A percentile compares a stretch with the other conserved stretches of the same genome.
Conservation (phyloP, 164 flowering plant species). For the Brasenia schreberi region DNA sequence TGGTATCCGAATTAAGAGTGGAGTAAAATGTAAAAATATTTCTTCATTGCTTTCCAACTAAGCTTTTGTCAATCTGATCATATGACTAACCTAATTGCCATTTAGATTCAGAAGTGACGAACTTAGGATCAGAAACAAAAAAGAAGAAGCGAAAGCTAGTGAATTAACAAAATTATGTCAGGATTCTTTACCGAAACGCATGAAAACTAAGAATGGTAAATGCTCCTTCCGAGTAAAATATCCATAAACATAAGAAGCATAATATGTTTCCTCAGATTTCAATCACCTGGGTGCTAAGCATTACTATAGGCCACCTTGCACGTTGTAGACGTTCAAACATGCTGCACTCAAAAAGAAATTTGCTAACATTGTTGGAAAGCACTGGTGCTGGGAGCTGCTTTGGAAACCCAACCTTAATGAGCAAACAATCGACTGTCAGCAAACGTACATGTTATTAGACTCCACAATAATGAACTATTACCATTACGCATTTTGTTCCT, state of each 20-base stretch:
- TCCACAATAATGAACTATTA: conserved; percentile 9
- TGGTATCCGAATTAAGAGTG: too few species aligned
- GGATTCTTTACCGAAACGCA: too few species aligned
- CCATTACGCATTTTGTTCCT: conserved; percentile 81
- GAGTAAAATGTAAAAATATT: too few species aligned
- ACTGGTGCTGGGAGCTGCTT: conserved; percentile 99
- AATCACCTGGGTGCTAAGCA: conserved; percentile 83
- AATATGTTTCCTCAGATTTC: neutral
- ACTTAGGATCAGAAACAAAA: too few species aligned
- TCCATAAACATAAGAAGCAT: neutral
- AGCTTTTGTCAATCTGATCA: too few species aligned
- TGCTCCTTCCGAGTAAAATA: too few species aligned
- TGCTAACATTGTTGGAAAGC: conserved; percentile 79
- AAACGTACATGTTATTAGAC: neutral
- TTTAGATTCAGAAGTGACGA: too few species aligned
- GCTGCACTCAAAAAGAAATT: conserved; percentile 79
- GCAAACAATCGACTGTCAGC: conserved; percentile 4
- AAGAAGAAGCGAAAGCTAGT: too few species aligned
- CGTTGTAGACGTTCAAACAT: conserved; percentile 97
- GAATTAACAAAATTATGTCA: too few species aligned
- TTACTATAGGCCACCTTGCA: conserved; percentile 77
- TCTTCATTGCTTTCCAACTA: too few species aligned
- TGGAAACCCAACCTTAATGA: conserved; percentile 91
- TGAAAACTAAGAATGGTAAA: too few species aligned
- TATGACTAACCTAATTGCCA: too few species aligned